Base-by-base conservation (phyloP, 2,329 filamentous ascomycete genomes). In the Gliomastix tumulicola region DNA sequence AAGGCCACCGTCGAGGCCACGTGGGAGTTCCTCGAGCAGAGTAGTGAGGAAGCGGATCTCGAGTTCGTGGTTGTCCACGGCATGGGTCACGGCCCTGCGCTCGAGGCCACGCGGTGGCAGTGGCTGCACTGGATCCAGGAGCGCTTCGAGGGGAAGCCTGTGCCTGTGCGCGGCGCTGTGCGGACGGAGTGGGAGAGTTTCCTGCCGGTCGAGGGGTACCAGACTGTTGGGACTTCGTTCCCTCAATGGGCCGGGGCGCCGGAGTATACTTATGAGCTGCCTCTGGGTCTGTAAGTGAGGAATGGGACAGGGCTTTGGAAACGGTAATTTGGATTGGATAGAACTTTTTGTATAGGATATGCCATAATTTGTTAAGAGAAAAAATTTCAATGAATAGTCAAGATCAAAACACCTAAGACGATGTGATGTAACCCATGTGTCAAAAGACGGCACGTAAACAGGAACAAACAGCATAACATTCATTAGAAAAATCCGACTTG, bases 61-160 rank as follows among this genome's bases (percentile, higher is more conserved):
- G 45, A 51, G 32, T 46, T 45, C 22, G 30, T 48, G 4, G 34
- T 42, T 1, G 42, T 41, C 1, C 22, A 35, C 3, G 47, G 41
- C 0, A 30, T 41, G 8, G 36, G 36, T 3, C 47, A 49, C 16
- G 31, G 41, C 5, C 41, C 45, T 2, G 25, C 36, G 5, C 17
- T 49, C 4, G 28, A 36, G 12, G 44, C 45, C 7, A 44, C 44
- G 7, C 31, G 30, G 21, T 38, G 39, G 17, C 13, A 38, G 6
- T 49, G 47, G 45, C n/a, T 48, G 28, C 9, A 36, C 21, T 49
- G 45, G 45, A 45, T 49, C 15, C 31, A 42, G 5, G 45, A 48
- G 8, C 37, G 47, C 2, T 40, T 49, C 11, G 42, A 42, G 10
- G 42, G 32, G 6, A 21, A 18, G 12, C 33, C 32, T n/a, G 18